Evolutionary conservation across 2,329 filamentous ascomycete genomes (phyloP), one percentile per base, ranked within the genome.

Genomic region (Sclerotinia subarctica): DNA sequence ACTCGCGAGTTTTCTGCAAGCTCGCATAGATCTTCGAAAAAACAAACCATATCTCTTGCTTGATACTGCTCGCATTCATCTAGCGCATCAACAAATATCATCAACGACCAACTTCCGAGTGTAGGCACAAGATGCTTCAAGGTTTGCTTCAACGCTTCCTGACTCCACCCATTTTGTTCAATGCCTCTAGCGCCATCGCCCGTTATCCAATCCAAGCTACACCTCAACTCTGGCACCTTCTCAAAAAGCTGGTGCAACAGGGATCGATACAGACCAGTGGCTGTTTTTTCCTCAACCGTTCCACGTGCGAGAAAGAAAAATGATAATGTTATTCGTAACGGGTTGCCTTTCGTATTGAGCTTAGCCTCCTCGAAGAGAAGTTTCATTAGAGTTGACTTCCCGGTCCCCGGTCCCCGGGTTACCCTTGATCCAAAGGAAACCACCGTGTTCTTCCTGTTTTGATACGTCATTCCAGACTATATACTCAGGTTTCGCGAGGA

Each of bases 191-290:
- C 69, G 8, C 70, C 72, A 73, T 74, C 69, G 68, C 65, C 24
- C 72, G 71, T 71, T 67, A 73, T 73, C 73, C 71, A 73, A 7
- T 73, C 70, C 42, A 74, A 68, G 49, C 69, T 70, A 0, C 69
- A 21, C 64, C 79, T 78, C 0, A 84, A 73, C 0, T 80, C 74
- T 0, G 78, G 74, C 0, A 75, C 68, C 0, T 74, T 70, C 0
- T 76, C 32, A 0, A 87, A 73, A 0, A 87, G 73, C 51, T 87
- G 83, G 1, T 77, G 69, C 0, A 87, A 66, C 0, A 87, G 66
- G 0, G 83, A 83, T 3, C 84, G 78, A 70, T 85, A 86, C 74
- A 87, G 79, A 0, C 85, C 85, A 0, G 75, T 35, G 0, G 78
- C 77, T 0, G 83, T 80, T 64, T 77, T 83, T 57, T 87, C 83